phyloP scores from a whole-genome alignment of 805 yeast genomes.

The Wickerhamiella hasegawae region DNA sequence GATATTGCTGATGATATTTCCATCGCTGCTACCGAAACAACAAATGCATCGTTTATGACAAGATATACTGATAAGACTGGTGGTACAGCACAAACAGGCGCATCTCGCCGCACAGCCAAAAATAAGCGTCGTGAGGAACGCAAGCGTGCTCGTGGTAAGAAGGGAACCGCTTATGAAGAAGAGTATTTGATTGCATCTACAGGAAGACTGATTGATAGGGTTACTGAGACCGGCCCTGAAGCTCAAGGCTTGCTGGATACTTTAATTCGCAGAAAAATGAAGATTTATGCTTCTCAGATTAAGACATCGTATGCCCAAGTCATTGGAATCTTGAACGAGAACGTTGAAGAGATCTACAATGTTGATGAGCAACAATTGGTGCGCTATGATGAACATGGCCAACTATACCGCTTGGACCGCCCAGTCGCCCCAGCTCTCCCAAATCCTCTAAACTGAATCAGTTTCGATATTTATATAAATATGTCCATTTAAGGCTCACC shows the following conservation, averaged over 20 bases:
- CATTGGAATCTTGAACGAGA: constrained; percentile 35
- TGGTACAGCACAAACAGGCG: constrained; percentile 95
- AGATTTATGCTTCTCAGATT: constrained; percentile 68
- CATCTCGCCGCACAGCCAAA: constrained; percentile 80
- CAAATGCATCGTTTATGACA: constrained; percentile 87
- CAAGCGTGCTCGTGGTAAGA: constrained; percentile 90
- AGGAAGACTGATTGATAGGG: constrained; percentile 73
- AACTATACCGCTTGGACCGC: constrained; percentile 45
- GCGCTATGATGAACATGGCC: constrained; percentile 78
- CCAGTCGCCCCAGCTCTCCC: constrained; percentile 11
- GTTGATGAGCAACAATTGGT: constrained; percentile 77
- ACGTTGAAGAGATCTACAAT: constrained; percentile 59
- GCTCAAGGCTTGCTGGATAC: constrained; percentile 61
- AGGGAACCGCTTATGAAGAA: constrained; percentile 94
- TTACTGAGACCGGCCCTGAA: constrained; percentile 59
- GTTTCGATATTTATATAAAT: background rate
- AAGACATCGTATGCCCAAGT: constrained; percentile 53
- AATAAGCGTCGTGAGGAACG: constrained; percentile 91
- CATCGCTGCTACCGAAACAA: constrained; percentile 84
- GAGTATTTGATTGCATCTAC: constrained; percentile 81
- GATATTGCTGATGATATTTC: constrained; percentile 84
- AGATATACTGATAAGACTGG: constrained; percentile 91
- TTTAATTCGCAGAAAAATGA: constrained; percentile 51
- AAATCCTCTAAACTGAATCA: background rate
- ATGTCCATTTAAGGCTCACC: constrained; percentile 1